Evolutionary conservation across 805 yeast species (phyloP), one percentile per base, ranked within the genome.

Genomic region (Tetrapisispora fleetii): DNA sequence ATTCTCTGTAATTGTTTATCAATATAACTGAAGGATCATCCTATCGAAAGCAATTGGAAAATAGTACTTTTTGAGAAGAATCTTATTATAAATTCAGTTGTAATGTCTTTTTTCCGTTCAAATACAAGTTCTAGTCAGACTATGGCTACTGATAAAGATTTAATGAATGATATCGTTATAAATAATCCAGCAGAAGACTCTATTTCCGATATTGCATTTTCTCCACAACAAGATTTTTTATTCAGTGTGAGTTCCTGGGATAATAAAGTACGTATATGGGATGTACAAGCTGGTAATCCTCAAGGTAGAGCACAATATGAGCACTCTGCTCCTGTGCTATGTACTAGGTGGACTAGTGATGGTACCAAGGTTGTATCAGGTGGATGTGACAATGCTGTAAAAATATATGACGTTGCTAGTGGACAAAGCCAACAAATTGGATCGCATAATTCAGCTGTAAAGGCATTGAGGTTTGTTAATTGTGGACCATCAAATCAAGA

Each of bases 101-200:
- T 38, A 27, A 60, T 60, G 64, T 55, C 63, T 17, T 60, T 53
- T 43, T 58, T 51, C 39, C 49, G 53, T 18, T 36, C 51, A 22
- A 48, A 50, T 18, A 27, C 46, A 18, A 48, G 47, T 16, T 40
- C 49, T n/a, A 49, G 55, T 18, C 52, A 60, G 9, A 58, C 67
- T 8, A 54, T 59, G 54, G 62, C 65, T 6, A 61, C 64, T 14
- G 66, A 61, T 37, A 58, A 59, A 44, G 67, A 64, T 49, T 67
- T 85, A 50, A 76, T 80, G 56, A 79, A 81, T 61, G 95, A 87
- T 65, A 75, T 83, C 49, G 71, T 78, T 36, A 73, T 88, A 37
- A 76, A 78, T 52, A 83, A 84, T 58, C 86, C 91, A 3, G 95
- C 96, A n/a, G 95, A 86, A 53, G 99, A 93, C 64, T 82, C 96